These are phyloP conservation scores for Termitomyces sp. DNA, from an alignment of 768 basidiomycete genomes.

Conservation along the genomic window DNA sequence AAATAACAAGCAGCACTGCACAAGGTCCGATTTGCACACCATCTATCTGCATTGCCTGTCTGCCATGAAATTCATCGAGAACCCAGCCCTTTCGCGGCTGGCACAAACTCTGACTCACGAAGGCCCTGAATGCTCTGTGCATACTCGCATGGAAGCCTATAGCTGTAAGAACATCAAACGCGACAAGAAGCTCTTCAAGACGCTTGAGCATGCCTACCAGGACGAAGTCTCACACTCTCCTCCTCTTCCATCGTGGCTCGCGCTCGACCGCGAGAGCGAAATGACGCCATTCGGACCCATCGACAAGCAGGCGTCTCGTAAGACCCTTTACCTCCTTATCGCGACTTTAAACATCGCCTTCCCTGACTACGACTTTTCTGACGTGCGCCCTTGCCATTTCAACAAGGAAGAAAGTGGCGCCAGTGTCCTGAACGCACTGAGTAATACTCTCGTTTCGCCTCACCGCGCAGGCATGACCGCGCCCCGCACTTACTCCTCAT, in stretches of 20 bases:
- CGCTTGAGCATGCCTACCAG: slow-evolving; percentile 83
- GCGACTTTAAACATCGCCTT: slow-evolving; percentile 96
- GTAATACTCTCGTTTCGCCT: slow-evolving; percentile 75
- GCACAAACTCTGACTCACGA: slow-evolving; percentile 79
- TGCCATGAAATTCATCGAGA: slow-evolving; percentile 86
- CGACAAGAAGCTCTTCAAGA: slow-evolving; percentile 94
- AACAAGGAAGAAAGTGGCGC: slow-evolving; percentile 77
- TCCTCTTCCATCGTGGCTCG: slow-evolving; percentile 76
- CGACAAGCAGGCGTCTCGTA: slow-evolving; percentile 76
- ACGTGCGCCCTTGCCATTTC: slow-evolving; percentile 87
- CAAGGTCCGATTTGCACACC: background rate
- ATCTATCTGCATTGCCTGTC: background rate
- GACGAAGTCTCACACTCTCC: slow-evolving; percentile 79
- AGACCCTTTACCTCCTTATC: slow-evolving; percentile 94
- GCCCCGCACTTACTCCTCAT: slow-evolving; percentile 81
- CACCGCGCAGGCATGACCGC: slow-evolving; percentile 60
- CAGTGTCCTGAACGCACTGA: slow-evolving; percentile 76
- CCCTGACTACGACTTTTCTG: slow-evolving; percentile 96
- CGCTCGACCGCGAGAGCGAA: slow-evolving; percentile 63
- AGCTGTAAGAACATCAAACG: slow-evolving; percentile 96
- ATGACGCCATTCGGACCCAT: slow-evolving; percentile 89
- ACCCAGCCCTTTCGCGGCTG: slow-evolving; percentile 71
- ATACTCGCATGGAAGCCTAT: slow-evolving; percentile 94
- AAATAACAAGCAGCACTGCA: background rate
- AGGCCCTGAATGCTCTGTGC: slow-evolving; percentile 82